Evolutionary conservation across 495 filamentous ascomycete species (phyloP).

Genomic region (Hypoxylon crocopeplum): DNA sequence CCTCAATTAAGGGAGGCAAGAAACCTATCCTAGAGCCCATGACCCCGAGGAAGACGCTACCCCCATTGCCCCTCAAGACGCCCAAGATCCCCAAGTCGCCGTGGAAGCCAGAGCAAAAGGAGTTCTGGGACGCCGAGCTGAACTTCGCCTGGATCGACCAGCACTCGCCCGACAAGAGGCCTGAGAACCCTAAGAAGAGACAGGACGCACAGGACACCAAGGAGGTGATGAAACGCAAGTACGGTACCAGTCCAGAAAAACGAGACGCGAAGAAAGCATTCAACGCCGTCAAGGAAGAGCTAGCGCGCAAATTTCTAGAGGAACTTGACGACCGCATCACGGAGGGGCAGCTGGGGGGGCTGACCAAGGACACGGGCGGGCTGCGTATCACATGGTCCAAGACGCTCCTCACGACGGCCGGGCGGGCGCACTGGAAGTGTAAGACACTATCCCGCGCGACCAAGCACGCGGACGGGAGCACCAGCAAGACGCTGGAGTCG

Average conservation of each 20-base stretch:
- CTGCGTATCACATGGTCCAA: conserved; percentile 83
- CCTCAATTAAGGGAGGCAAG: conserved; percentile 3
- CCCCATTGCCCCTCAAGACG: conserved; percentile 48
- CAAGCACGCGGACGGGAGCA: conserved; percentile 30
- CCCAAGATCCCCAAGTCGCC: conserved; percentile 47
- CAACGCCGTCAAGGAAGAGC: conserved; percentile 64
- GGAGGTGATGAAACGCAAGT: conserved; percentile 23
- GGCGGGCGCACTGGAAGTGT: conserved; percentile 81
- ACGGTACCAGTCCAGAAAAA: conserved; percentile 38
- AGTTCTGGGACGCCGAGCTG: conserved; percentile 79
- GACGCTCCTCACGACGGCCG: conserved; percentile 84
- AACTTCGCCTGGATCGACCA: conserved; percentile 85
- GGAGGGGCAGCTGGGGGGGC: conserved; percentile 61
- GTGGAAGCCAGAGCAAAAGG: conserved; percentile 72
- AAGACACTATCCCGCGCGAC: conserved; percentile 52
- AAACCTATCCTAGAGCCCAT: conserved; percentile 39
- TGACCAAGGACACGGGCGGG: conserved; percentile 74
- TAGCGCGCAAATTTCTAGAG: conserved; percentile 72
- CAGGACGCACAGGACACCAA: conserved; percentile 13
- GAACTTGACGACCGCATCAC: conserved; percentile 76
- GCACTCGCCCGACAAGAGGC: conserved; percentile 71
- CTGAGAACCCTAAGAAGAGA: conserved; percentile 37
- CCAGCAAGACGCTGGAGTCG: conserved; percentile 7
- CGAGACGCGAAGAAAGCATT: conserved; percentile 67
- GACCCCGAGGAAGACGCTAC: conserved; percentile 39